These are phyloP conservation scores for Dunaliella primolecta DNA, from an alignment of 139 green algal species.

Conservation along the genomic window DNA sequence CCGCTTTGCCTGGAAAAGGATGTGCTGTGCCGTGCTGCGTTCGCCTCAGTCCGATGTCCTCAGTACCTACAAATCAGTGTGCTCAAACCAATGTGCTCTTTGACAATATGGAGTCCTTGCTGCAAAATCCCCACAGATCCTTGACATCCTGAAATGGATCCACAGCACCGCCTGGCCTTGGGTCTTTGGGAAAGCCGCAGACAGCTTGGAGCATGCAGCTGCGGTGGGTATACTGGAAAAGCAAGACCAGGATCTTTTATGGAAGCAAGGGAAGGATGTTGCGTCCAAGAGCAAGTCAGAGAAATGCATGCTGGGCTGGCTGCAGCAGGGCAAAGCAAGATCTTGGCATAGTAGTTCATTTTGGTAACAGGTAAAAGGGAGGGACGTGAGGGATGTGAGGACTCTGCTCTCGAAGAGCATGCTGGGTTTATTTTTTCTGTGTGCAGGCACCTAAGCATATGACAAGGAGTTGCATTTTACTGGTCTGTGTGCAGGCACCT, in stretches of 20 bases:
- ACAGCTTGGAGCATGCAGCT: slow-evolving; percentile 94
- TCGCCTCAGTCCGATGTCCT: too few species aligned
- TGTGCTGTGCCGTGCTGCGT: too few species aligned
- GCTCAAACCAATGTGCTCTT: too few species aligned
- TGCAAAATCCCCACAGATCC: slow-evolving; percentile 53
- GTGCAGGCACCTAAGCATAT: too few species aligned
- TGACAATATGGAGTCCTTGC: too few species aligned
- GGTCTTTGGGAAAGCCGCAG: slow-evolving; percentile 89
- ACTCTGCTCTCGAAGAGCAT: too few species aligned
- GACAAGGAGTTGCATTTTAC: too few species aligned
- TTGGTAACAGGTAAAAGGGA: not conserved
- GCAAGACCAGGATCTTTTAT: not conserved
- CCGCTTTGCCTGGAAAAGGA: too few species aligned
- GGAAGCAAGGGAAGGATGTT: not conserved
- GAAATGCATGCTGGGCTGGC: not conserved
- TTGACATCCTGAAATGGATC: slow-evolving; percentile 91
- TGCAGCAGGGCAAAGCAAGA: not conserved
- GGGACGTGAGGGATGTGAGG: not conserved
- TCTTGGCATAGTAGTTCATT: not conserved
- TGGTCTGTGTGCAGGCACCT: too few species aligned
- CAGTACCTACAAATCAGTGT: too few species aligned
- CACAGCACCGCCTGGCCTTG: slow-evolving; percentile 88
- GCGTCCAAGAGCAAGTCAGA: not conserved
- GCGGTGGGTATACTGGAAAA: slow-evolving; percentile 31
- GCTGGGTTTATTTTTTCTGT: too few species aligned